Percentiles rank a stretch among this genome's conserved stretches.
phyloP scores from a whole-genome alignment of 257 asterid genomes.

The Eucommia ulmoides region DNA sequence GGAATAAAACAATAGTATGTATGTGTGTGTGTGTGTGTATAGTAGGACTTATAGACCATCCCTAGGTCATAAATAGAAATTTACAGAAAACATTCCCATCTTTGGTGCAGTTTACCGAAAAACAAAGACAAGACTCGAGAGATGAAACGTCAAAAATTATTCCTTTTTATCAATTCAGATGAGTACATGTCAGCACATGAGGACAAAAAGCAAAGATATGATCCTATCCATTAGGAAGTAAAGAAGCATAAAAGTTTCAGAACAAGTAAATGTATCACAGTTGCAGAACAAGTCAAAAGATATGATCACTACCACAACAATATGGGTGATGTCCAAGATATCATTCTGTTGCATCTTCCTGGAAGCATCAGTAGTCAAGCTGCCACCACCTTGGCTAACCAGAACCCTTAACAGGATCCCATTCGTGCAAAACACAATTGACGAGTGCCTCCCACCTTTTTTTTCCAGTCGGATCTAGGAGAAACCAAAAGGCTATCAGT shows the following conservation, averaged over 20 bases:
- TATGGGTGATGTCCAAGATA: slow-evolving; percentile 66
- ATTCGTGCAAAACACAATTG: slow-evolving; percentile 85
- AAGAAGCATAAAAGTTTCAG: not conserved
- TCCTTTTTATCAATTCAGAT: not conserved
- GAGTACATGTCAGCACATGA: not conserved
- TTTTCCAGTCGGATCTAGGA: slow-evolving; percentile 79
- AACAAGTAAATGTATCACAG: not conserved
- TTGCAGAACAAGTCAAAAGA: slow-evolving; percentile 3
- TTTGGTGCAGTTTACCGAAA: too few relatives aligned
- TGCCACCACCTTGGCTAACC: slow-evolving; percentile 30
- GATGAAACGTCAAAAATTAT: too few relatives aligned
- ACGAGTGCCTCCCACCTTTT: slow-evolving; percentile 84
- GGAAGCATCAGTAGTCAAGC: slow-evolving; percentile 19
- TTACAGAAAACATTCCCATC: too few relatives aligned
- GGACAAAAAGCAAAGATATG: too few relatives aligned
- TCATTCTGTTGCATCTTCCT: slow-evolving; percentile 18
- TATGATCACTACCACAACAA: slow-evolving; percentile 67
- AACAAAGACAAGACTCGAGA: too few relatives aligned
- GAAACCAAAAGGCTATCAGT: slow-evolving; percentile 11
- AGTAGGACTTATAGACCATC: too few relatives aligned
- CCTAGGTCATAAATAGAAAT: too few relatives aligned
- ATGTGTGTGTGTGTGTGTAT: too few relatives aligned
- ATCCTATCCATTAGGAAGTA: not conserved
- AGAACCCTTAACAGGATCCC: slow-evolving; percentile 74
- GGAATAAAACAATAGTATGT: too few relatives aligned